Evolutionary conservation across 1,139 yeast species (phyloP), one percentile per base, ranked within the genome.

Genomic region (Suhomyces atakaporum): DNA sequence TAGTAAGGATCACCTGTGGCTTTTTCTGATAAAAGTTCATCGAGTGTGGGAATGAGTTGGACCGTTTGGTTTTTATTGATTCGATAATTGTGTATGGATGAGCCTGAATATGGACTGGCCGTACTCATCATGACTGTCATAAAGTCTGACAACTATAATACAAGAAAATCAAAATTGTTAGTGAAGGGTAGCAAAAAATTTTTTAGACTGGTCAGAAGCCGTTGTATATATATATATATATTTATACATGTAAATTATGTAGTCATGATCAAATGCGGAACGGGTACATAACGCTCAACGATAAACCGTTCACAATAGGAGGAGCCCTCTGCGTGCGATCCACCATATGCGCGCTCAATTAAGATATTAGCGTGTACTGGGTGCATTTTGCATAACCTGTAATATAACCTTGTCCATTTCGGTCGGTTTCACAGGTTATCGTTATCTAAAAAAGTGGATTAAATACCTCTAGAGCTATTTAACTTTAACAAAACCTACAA

Each of bases 11-110:
- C 33, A 7, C 28, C 27, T 11, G 27, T 19, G 19, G 20, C 20
- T 7, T 24, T 23, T 10, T 36, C 41, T 11, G 41, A 25, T 18
- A 44, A 31, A 7, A 44, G 32, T 26, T 42, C 45, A 16, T 44
- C 45, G 7, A 44, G 36, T 11, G 44, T 33, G 33, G 47, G 47
- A 8, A 44, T 43, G 12, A 39, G 25, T 6, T 43, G 43, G 22
- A 38, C 33, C 25, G 46, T 29, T 26, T 33, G 42, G 28, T 36
- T 28, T 15, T 36, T 31, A 38, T 36, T 39, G 33, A 42, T 37
- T 11, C 30, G 25, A 36, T 42, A 42, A 36, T 42, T 42, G 25
- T 39, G 38, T 22, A 42, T 42, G 26, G 42, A 9, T 27, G 27
- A 27, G 13, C 27, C 29, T 8, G 25, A 22, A n/a, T 24, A 29